Percentiles rank a stretch among this genome's conserved stretches.
phyloP scores from a whole-genome alignment of 352 stramenopile genomes.

The Phytophthora meadii region DNA sequence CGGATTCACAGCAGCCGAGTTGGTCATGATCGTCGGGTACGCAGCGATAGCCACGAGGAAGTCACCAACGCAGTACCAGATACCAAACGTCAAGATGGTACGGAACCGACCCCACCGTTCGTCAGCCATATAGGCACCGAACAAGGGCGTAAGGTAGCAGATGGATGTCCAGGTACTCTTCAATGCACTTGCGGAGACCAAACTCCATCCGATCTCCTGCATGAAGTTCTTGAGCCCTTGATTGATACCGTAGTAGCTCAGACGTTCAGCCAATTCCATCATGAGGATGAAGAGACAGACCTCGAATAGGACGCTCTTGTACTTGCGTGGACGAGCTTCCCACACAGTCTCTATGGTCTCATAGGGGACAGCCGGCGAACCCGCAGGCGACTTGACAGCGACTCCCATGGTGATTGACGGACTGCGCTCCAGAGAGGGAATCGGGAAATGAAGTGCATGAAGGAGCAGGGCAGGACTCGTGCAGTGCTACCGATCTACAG shows the following conservation, averaged over 20 bases:
- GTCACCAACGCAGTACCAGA: constrained; percentile 71
- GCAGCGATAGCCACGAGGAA: constrained; percentile 65
- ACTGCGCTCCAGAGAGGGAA: constrained; percentile 9
- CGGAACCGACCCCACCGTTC: constrained; percentile 69
- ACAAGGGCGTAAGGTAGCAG: constrained; percentile 65
- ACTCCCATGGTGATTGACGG: constrained; percentile 25
- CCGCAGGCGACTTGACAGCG: constrained; percentile 33
- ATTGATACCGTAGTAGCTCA: constrained; percentile 88
- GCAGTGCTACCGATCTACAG: constrained; percentile 17
- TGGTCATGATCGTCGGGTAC: constrained; percentile 57
- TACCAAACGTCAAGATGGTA: constrained; percentile 64
- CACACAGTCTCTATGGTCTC: constrained; percentile 41
- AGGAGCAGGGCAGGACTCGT: too few relatives aligned
- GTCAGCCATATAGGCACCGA: constrained; percentile 69
- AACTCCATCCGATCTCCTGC: constrained; percentile 65
- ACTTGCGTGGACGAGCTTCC: constrained; percentile 59
- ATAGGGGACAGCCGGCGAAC: constrained; percentile 27
- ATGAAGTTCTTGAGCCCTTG: constrained; percentile 89
- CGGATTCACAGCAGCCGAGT: constrained; percentile 38
- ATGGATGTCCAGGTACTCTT: constrained; percentile 62
- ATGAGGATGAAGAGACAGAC: constrained; percentile 59
- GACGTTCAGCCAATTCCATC: constrained; percentile 30
- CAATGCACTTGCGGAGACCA: constrained; percentile 59
- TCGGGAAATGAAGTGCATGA: constrained; percentile 28
- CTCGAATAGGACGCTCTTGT: constrained; percentile 67